These are phyloP conservation scores for Oryza coarctata DNA, from an alignment of 176 grass and related monocot species.

Conservation along the genomic window DNA sequence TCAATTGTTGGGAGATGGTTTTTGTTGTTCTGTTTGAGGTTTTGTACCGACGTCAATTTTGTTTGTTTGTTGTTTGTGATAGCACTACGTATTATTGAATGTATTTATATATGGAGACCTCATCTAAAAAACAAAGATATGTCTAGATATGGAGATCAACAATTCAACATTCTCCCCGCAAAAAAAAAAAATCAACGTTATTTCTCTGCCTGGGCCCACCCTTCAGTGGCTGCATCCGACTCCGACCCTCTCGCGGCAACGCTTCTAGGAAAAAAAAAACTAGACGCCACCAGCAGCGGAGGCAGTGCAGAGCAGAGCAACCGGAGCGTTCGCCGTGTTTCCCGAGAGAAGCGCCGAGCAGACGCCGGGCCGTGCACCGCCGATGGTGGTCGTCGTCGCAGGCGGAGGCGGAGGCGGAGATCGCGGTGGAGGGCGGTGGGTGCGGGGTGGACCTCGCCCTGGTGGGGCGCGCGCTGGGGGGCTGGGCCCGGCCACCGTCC, in stretches of 20 bases:
- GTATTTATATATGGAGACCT: too few relatives aligned
- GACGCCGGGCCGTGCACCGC: slow-evolving; percentile 10
- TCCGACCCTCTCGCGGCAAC: slow-evolving; percentile 13
- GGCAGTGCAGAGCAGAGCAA: background rate
- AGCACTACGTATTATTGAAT: too few relatives aligned
- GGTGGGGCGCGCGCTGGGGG: slow-evolving; percentile 52
- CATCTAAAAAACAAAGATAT: too few relatives aligned
- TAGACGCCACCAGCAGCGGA: background rate
- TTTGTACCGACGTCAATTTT: too few relatives aligned
- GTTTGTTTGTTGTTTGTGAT: too few relatives aligned
- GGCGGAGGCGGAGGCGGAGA: background rate
- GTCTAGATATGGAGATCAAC: too few relatives aligned
- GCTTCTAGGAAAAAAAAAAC: slow-evolving; percentile 28
- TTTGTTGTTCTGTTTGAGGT: too few relatives aligned
- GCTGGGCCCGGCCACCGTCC: slow-evolving; percentile 54
- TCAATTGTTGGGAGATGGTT: too few relatives aligned
- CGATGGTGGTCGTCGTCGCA: background rate
- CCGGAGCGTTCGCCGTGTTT: slow-evolving; percentile 38
- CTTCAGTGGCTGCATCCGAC: background rate
- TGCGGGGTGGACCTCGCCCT: slow-evolving; percentile 48
- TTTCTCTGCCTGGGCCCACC: too few relatives aligned
- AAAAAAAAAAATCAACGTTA: too few relatives aligned
- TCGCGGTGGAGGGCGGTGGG: slow-evolving; percentile 11
- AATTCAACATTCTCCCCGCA: too few relatives aligned
- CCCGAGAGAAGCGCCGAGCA: background rate